Percentiles rank a stretch among this genome's conserved stretches.
phyloP scores from a whole-genome alignment of 768 basidiomycete species.

The Russula olivacea region DNA sequence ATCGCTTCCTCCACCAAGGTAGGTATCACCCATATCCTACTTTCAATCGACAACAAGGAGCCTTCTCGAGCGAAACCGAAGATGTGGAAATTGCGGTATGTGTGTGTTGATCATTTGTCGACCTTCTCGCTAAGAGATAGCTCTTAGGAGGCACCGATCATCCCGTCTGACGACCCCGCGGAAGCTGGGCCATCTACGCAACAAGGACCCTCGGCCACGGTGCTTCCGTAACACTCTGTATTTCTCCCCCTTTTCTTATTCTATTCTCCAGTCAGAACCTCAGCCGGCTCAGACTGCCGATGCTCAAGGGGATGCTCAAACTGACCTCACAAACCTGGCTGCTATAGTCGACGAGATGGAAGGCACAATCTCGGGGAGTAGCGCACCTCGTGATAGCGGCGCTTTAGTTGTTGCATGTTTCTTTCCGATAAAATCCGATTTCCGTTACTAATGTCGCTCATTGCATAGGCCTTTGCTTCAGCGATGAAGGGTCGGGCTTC shows the following conservation, averaged over 20 bases:
- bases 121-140: background rate
- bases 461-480: conserved; percentile 11
- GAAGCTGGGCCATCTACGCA: conserved; percentile 3
- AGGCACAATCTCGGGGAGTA: background rate
- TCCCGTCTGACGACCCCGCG: background rate
- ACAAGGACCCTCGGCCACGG: background rate
- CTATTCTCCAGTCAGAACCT: background rate
- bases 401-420: conserved; percentile 11
- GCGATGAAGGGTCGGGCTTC: background rate
- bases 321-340: conserved; percentile 6
- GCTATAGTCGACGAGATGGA: conserved; percentile 13
- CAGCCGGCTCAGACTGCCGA: background rate
- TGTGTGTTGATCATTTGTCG: background rate
- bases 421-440: background rate
- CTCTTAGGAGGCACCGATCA: background rate
- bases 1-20: conserved; percentile 23
- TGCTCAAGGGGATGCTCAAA: background rate
- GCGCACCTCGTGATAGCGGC: background rate
- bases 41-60: conserved; percentile 16
- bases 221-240: background rate
- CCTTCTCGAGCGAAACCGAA: background rate
- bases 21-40: conserved; percentile 24
- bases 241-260: background rate
- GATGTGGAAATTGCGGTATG: conserved; percentile 8
- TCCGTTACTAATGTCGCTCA: conserved; percentile 1